These are phyloP conservation scores for Phytopythium cucurbitacearum DNA, from an alignment of 352 stramenopile genomes.

Conservation along the genomic window DNA sequence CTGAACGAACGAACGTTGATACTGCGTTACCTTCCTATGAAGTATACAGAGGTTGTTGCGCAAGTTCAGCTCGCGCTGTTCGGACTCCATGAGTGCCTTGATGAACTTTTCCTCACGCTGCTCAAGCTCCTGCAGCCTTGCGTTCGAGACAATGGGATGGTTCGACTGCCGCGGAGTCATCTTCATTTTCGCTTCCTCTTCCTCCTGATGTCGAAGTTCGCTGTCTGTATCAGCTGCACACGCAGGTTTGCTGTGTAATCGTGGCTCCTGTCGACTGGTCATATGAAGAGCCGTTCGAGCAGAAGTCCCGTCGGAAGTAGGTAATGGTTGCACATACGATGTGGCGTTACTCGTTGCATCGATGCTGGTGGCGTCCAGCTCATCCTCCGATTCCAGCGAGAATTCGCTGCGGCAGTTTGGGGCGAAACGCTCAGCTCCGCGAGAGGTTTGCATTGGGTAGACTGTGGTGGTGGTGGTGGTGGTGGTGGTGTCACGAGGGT, in stretches of 20 bases:
- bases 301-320: not conserved
- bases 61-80: slow-evolving; percentile 70
- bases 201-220: not conserved
- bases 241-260: not conserved
- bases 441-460: no score
- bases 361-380: slow-evolving; percentile 1
- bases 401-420: not conserved
- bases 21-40: slow-evolving; percentile 37
- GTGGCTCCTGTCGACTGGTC: not conserved
- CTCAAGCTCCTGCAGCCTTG: slow-evolving; percentile 47
- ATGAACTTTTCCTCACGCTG: slow-evolving; percentile 74
- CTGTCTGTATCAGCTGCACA: not conserved
- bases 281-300: not conserved
- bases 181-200: not conserved
- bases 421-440: no score
- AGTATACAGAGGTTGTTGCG: slow-evolving; percentile 40
- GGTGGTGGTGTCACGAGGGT: no score
- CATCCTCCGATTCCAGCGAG: not conserved
- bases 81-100: slow-evolving; percentile 66
- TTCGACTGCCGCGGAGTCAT: no score
- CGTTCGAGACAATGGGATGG: not conserved
- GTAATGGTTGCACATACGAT: not conserved
- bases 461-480: no score
- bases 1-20: slow-evolving; percentile 33
- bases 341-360: slow-evolving; percentile 1